Evolutionary conservation across 805 yeast genomes (phyloP).

Genomic region (Barnettozyma californica): DNA sequence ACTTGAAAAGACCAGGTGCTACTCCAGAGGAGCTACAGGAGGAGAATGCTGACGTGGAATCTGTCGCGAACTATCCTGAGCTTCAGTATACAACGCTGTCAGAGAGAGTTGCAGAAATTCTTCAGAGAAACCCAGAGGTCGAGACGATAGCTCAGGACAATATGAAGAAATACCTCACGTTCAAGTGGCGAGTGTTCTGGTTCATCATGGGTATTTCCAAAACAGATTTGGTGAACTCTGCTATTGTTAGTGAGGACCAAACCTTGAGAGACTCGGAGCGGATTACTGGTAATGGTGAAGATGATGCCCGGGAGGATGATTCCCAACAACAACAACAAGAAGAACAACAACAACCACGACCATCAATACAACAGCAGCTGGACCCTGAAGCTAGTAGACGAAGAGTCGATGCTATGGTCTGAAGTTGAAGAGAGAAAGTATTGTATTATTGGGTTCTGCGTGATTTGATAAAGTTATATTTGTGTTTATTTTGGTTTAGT

Average conservation of each 20-base stretch:
- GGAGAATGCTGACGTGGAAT: slow-evolving; percentile 21
- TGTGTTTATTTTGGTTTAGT: no score
- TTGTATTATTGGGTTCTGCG: background rate
- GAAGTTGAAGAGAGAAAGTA: background rate
- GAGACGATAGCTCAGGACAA: slow-evolving; percentile 40
- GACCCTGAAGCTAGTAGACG: background rate
- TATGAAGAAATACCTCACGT: slow-evolving; percentile 30
- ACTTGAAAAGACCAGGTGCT: slow-evolving; percentile 23
- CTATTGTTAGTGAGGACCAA: slow-evolving; percentile 36
- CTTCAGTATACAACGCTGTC: slow-evolving; percentile 33
- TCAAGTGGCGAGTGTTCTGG: slow-evolving; percentile 42
- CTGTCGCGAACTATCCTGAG: slow-evolving; percentile 26
- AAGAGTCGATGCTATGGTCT: slow-evolving; percentile 1
- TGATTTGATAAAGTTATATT: no score
- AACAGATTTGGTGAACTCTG: slow-evolving; percentile 46
- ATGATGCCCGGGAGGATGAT: background rate
- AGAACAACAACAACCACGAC: background rate
- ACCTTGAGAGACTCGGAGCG: slow-evolving; percentile 18
- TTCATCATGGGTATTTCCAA: slow-evolving; percentile 47
- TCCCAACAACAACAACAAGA: background rate
- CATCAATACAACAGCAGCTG: background rate
- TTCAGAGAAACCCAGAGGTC: slow-evolving; percentile 36
- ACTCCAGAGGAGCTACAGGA: slow-evolving; percentile 21
- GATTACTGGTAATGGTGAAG: background rate
- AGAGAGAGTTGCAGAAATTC: slow-evolving; percentile 38